Conservation (phyloP, 2,329 filamentous ascomycete genomes). For the Ceratocystis destructans region DNA sequence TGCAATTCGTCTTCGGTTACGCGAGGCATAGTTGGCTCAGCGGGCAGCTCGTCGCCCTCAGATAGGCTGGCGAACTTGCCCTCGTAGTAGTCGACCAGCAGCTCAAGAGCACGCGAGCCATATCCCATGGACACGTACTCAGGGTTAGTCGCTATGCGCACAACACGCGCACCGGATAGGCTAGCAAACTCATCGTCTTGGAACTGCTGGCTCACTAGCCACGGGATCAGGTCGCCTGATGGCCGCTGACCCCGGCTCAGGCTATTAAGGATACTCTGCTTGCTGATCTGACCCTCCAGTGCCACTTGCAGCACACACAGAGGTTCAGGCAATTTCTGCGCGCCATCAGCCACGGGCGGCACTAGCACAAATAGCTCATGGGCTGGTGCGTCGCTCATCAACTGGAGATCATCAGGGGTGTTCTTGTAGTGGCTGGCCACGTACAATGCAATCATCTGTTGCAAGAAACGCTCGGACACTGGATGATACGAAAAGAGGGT, state of each 20-base stretch:
- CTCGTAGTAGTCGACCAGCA: slow-evolving; percentile 86
- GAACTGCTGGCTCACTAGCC: slow-evolving; percentile 95
- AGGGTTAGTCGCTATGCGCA: slow-evolving; percentile 91
- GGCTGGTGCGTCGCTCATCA: slow-evolving; percentile 95
- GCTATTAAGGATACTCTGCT: slow-evolving; percentile 79
- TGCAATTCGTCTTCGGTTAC: slow-evolving; percentile 74
- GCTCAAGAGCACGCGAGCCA: slow-evolving; percentile 72
- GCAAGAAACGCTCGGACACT: slow-evolving; percentile 90
- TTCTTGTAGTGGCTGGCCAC: slow-evolving; percentile 98
- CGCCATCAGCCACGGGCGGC: slow-evolving; percentile 65
- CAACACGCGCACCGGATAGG: slow-evolving; percentile 79
- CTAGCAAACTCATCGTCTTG: slow-evolving; percentile 94
- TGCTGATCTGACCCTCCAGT: slow-evolving; percentile 87
- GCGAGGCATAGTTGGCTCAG: slow-evolving; percentile 52
- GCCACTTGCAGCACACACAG: slow-evolving; percentile 90
- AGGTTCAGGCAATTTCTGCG: slow-evolving; percentile 73
- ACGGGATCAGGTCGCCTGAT: slow-evolving; percentile 87
- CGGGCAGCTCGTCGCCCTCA: slow-evolving; percentile 46
- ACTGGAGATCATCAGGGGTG: slow-evolving; percentile 90
- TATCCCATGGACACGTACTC: slow-evolving; percentile 91
- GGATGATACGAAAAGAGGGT: slow-evolving; percentile 97
- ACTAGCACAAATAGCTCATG: slow-evolving; percentile 94
- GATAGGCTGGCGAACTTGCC: slow-evolving; percentile 77
- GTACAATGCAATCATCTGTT: slow-evolving; percentile 96
- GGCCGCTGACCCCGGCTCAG: slow-evolving; percentile 79